Evolutionary conservation across 2,329 filamentous ascomycete genomes (phyloP), one percentile per base, ranked within the genome.

Genomic region (Exophiala viscosa): DNA sequence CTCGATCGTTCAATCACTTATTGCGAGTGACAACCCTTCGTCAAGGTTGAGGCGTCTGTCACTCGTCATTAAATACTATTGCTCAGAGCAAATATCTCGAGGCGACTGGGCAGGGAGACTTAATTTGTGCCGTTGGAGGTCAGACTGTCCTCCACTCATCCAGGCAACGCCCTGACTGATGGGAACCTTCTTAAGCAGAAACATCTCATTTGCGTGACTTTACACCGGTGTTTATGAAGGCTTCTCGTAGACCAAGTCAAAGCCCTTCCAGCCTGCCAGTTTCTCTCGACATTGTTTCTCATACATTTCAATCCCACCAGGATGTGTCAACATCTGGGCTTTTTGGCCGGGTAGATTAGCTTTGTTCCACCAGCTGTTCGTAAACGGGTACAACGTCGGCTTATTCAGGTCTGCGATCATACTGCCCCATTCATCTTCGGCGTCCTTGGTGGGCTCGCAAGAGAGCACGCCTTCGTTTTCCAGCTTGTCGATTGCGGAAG

Each of bases 361-460:
- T 2, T 80, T 80, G 75, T 81, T 79, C 57, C 80, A 83, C 13
- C 76, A 82, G 3, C 71, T 77, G 13, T 65, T 67, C 0, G 73
- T 74, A 0, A 69, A 76, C 0, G 77, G 76, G 50, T 83, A 73
- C 3, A 84, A 65, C 4, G 71, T 73, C 13, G 34, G 59, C 57
- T 79, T 65, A 33, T 70, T 74, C 1, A 79, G 43, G 1, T 74
- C 68, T n/a, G 75, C 57, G 11, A 82, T 69, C 5, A 69, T 64
- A 20, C 74, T 60, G 62, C 76, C 80, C 77, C 78, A 84, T 6
- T 66, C 59, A 5, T 72, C 62, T 5, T 74, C 69, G 0, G 76
- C 75, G 33, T 76, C 73, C 0, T 50, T 33, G 38, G 69, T 73
- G 0, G 78, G 71, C 52, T 82, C 73, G 51, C 83, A 74, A 48